Base-by-base conservation (phyloP, 2,329 filamentous ascomycete genomes). In the Lachnellula subtilissima region DNA sequence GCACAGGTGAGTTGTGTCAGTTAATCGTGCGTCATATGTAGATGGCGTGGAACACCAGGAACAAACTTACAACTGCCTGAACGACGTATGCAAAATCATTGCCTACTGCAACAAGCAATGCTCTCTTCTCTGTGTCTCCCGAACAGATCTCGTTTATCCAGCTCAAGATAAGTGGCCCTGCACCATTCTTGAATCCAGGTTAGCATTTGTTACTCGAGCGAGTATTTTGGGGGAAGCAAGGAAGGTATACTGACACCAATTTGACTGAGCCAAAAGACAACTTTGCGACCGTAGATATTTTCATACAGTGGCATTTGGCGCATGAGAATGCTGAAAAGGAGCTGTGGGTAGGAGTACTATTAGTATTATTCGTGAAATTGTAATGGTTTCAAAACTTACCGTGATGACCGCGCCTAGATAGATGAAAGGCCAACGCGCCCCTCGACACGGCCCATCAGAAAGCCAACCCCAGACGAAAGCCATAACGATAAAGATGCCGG, bases 41-140 rank as follows among this genome's bases (percentile, higher is more conserved):
- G 15, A 9, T 43, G 8, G 48, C 8, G 19, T 12, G 17, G 1
- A 36, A 19, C 11, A 9, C 1, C 48, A 45, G 2, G 42, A 45
- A 42, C 15, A 37, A 49, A 61, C 67, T 48, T 61, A 69, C 67
- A 28, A 74, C 63, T 8, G 85, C 83, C 65, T 88, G 84, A 45
- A 89, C 70, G 1, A 87, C 83, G 57, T 88, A 87, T 0, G 84
- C 85, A 73, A 88, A 79, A 65, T 86, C 79, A 57, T 88, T 89
- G 83, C 88, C 88, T 15, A 76, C 72, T 0, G 76, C 85, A 0
- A 85, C 78, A 0, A 88, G 83, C 4, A 89, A 72, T 0, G 86
- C 84, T 9, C 85, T 74, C 70, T 88, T 85, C 68, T 89, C 85
- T 53, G 84, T 81, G 48, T 85, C 77, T 3, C 71, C 71, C 3